phyloP scores from a whole-genome alignment of 805 yeast species.

The Debaryomyces castellii region DNA sequence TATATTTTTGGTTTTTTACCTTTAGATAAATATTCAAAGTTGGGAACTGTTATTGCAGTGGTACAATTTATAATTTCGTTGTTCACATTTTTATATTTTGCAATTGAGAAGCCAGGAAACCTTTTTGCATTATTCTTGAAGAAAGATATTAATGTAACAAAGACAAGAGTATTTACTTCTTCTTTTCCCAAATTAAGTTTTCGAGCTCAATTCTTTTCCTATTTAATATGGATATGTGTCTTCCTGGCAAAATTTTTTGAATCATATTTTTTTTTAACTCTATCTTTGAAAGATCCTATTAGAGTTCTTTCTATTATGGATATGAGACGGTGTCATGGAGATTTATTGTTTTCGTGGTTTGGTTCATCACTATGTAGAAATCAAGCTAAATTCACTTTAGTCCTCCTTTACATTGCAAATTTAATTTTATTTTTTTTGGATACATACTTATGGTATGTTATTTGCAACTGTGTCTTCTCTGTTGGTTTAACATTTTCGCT shows the following conservation, averaged over 20 bases:
- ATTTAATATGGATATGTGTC: conserved; percentile 28
- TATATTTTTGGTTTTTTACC: conserved; percentile 28
- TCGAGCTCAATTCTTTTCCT: conserved; percentile 24
- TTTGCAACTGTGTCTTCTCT: conserved; percentile 35
- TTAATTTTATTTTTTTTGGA: conserved; percentile 37
- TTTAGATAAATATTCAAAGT: conserved; percentile 19
- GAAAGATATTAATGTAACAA: conserved; percentile 8
- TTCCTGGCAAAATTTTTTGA: conserved; percentile 34
- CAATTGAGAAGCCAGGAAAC: conserved; percentile 24
- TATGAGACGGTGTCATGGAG: conserved; percentile 27
- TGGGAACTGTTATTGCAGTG: conserved; percentile 22
- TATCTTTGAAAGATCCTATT: conserved; percentile 35
- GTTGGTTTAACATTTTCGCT: conserved; percentile 28
- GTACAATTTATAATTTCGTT: conserved; percentile 28
- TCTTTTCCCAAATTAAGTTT: conserved; percentile 22
- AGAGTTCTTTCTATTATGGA: conserved; percentile 27
- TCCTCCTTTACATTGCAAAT: conserved; percentile 24
- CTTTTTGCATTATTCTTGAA: conserved; percentile 14
- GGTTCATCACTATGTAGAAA: conserved; percentile 23
- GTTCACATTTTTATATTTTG: conserved; percentile 26
- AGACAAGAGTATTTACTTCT: conserved; percentile 16
- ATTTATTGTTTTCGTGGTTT: conserved; percentile 13
- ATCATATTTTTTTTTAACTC: conserved; percentile 35
- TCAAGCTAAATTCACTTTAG: conserved; percentile 27
- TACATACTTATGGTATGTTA: conserved; percentile 41